Conservation (phyloP, 2,329 filamentous ascomycete genomes). For the Penicillium nordicum region DNA sequence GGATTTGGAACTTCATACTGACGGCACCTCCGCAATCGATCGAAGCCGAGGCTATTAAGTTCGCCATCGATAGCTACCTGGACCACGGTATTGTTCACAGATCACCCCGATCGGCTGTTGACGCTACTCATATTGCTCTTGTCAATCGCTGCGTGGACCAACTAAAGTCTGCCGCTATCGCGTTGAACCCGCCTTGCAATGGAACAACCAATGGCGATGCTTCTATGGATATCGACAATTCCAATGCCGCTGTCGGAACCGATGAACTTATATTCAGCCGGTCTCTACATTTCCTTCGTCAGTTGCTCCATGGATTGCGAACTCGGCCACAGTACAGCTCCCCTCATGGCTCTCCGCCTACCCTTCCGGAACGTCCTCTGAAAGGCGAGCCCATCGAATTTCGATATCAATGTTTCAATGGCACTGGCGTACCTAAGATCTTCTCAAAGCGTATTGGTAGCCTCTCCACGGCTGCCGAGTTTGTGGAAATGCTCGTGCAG, state of each 20-base stretch:
- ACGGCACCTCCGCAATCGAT: constrained; percentile 63
- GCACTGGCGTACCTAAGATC: constrained; percentile 57
- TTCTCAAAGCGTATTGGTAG: constrained; percentile 63
- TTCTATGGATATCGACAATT: constrained; percentile 51
- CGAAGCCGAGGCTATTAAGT: constrained; percentile 64
- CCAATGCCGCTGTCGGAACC: constrained; percentile 49
- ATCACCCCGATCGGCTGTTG: constrained; percentile 46
- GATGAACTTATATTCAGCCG: constrained; percentile 65
- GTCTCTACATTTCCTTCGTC: constrained; percentile 64
- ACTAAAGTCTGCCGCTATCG: constrained; percentile 60
- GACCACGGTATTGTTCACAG: constrained; percentile 45
- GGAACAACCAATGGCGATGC: constrained; percentile 47
- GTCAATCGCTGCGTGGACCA: constrained; percentile 71
- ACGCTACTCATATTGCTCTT: constrained; percentile 64
- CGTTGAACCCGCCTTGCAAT: constrained; percentile 51
- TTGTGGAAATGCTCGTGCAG: constrained; percentile 64
- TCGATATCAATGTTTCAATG: constrained; percentile 71
- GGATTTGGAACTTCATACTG: constrained; percentile 80
- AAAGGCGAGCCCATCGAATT: constrained; percentile 65
- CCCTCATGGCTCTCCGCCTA: constrained; percentile 58
- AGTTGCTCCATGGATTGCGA: constrained; percentile 59
- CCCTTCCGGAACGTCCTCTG: constrained; percentile 52
- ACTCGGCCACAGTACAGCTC: constrained; percentile 57
- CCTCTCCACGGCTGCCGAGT: constrained; percentile 66
- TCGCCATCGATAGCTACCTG: constrained; percentile 72